Evolutionary conservation across 78 protist genomes (phyloP), one percentile per base, ranked within the genome.

Genomic region (Speleostelium caveatum): DNA sequence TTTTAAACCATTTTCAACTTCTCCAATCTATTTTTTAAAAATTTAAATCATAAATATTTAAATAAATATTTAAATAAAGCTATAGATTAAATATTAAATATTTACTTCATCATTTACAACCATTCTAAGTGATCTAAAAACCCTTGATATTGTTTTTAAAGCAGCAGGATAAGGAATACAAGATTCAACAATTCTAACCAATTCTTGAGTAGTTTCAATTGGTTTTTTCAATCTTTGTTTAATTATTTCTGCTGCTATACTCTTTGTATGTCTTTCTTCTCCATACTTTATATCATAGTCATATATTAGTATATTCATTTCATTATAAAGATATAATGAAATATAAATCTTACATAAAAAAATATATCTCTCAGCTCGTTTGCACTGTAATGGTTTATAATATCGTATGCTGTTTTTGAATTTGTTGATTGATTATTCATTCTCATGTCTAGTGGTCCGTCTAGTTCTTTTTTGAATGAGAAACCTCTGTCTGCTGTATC

Each of bases 121-220:
- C 90, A 83, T 83, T 59, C 90, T 49, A 5, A 83, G 24, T 55
- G 78, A 22, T 41, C 90, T 53, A n/a, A 83, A 83, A 17, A 83
- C 49, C 32, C 90, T 68, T 42, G 90, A 83, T 17, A 83, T 69
- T 0, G 79, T 68, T 42, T 83, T 83, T 3, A 12, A 16, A 19
- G 90, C 90, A 22, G 77, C 77, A 56, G 90, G 90, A 69, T 83
- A 83, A 1, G 90, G 90, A 8, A 83, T 83, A 38, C 72, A 69
- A 7, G 26, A 4, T 30, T 83, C 90, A 3, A 83, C 32, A 1
- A 83, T 59, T 5, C 33, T 26, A 2, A 83, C 90, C 2, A 83
- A 39, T 16, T 83, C 59, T 58, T 10, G 12, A 5, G 90, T 83
- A 6, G 49, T 83, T 33, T 22, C 14, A 4, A 83, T 67, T 30